Conservation (phyloP, 75 land plant species). For the Sequoiadendron giganteum region DNA sequence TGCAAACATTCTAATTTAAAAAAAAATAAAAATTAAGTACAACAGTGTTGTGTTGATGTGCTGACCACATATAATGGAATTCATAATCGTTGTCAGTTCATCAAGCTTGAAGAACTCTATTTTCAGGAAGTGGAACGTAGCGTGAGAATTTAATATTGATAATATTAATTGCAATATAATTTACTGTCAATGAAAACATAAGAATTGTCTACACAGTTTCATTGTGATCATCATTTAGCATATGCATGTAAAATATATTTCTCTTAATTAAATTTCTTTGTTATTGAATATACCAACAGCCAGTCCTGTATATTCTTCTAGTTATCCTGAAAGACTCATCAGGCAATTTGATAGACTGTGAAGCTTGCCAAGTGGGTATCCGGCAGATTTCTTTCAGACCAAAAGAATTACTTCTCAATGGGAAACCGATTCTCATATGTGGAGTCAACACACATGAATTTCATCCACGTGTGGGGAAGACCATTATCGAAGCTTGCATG, state of each 20-base stretch:
- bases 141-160: neutral
- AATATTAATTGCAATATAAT: neutral
- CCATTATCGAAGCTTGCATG: constrained; percentile 96
- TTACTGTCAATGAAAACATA: neutral
- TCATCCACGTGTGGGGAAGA: constrained; percentile 97
- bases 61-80: no score
- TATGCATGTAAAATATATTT: neutral
- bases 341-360: constrained; percentile 73
- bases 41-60: no score
- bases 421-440: constrained; percentile 74
- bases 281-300: constrained; percentile 46
- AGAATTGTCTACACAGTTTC: neutral
- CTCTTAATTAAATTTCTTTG: neutral
- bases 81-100: no score
- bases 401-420: constrained; percentile 88
- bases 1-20: no score
- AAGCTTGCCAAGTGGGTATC: constrained; percentile 93
- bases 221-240: neutral
- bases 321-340: constrained; percentile 72
- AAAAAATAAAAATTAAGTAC: no score
- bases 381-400: constrained; percentile 65
- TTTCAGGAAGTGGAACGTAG: neutral
- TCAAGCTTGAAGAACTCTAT: neutral
- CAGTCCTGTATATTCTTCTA: constrained; percentile 85
- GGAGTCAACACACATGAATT: constrained; percentile 99